phyloP scores from a whole-genome alignment of 2,329 filamentous ascomycete species.

The Exophiala calicioides region DNA sequence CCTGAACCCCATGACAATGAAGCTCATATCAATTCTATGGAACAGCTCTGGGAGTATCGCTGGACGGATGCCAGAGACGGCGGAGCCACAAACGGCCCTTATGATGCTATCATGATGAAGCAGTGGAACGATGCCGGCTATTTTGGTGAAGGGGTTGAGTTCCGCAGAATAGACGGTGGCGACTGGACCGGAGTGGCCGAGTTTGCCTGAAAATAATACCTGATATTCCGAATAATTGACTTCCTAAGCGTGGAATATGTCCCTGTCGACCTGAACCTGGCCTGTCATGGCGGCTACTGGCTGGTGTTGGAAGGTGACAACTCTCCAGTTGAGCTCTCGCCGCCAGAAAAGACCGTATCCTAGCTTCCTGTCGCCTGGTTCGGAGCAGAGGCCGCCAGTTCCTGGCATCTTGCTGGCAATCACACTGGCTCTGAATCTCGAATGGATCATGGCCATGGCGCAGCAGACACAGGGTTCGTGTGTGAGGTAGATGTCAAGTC shows the following conservation, averaged over 20 bases:
- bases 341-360: slow-evolving; percentile 67
- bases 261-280: slow-evolving; percentile 21
- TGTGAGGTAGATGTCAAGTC: slow-evolving; percentile 88
- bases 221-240: slow-evolving; percentile 31
- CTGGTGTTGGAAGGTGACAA: slow-evolving; percentile 50
- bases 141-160: slow-evolving; percentile 86
- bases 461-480: slow-evolving; percentile 97
- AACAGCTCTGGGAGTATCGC: slow-evolving; percentile 79
- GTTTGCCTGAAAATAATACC: slow-evolving; percentile 50
- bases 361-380: slow-evolving; percentile 34
- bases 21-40: slow-evolving; percentile 17
- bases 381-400: slow-evolving; percentile 77
- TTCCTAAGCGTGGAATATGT: slow-evolving; percentile 33
- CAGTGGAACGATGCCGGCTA: slow-evolving; percentile 92
- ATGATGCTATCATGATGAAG: slow-evolving; percentile 80
- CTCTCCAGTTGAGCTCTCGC: slow-evolving; percentile 55
- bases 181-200: slow-evolving; percentile 55
- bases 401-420: slow-evolving; percentile 76
- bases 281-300: slow-evolving; percentile 27
- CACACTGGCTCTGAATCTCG: slow-evolving; percentile 81
- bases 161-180: slow-evolving; percentile 59
- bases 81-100: slow-evolving; percentile 79
- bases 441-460: slow-evolving; percentile 93
- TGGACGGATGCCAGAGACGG: slow-evolving; percentile 88
- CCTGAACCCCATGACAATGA: slow-evolving; percentile 39